A percentile compares a stretch with the other conserved stretches of the same genome.
Conservation (phyloP, 257 asterid species). For the Primulina tabacum region DNA sequence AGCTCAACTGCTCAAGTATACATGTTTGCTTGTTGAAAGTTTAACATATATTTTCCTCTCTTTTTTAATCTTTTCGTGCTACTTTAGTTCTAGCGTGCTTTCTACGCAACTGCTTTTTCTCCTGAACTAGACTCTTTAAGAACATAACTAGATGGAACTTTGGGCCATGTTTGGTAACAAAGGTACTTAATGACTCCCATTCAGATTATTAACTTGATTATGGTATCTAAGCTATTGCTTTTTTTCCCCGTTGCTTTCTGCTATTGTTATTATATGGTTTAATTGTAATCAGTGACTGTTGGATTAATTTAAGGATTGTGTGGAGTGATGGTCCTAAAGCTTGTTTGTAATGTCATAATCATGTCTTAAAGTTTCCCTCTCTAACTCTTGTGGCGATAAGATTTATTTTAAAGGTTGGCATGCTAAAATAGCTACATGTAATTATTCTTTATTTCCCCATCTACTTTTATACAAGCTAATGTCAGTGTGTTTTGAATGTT, state of each 20-base stretch:
- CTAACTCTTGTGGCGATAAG: background rate
- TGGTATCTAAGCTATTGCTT: conserved; percentile 8
- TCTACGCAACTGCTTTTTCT: conserved; percentile 2
- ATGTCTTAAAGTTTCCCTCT: background rate
- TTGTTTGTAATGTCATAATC: background rate
- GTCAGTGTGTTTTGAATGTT: conserved; percentile 3
- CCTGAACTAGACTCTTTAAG: conserved; percentile 10
- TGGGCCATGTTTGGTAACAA: background rate
- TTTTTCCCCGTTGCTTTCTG: conserved; percentile 20
- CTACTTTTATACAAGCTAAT: conserved; percentile 8
- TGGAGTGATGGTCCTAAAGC: background rate
- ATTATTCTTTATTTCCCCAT: conserved; percentile 1
- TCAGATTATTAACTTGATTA: background rate
- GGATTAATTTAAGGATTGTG: conserved; percentile 13
- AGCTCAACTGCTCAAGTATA: background rate
- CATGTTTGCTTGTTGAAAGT: background rate
- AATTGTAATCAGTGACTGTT: background rate
- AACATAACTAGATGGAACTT: background rate
- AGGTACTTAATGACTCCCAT: background rate
- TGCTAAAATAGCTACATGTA: background rate
- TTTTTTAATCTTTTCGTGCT: conserved; percentile 6
- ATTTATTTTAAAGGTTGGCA: conserved; percentile 1
- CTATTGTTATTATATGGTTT: conserved; percentile 7
- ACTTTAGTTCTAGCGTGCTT: background rate
- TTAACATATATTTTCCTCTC: background rate